Base-by-base conservation (phyloP, 495 filamentous ascomycete species). In the Stereocaulon alpinum region DNA sequence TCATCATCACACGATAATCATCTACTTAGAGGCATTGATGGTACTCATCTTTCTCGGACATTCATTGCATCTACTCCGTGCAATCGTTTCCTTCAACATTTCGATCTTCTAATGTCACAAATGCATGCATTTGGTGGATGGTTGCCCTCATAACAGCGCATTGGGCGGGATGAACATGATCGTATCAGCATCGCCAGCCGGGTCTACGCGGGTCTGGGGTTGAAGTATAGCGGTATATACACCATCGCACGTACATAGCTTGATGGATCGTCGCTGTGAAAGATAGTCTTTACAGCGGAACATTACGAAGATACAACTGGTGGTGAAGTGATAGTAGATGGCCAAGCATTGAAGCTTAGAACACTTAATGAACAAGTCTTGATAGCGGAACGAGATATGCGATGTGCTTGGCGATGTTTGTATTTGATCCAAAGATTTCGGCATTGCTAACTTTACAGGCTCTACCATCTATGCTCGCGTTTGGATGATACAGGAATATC, bases 1-100 rank as follows among this genome's bases (percentile, higher is more conserved):
- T 96, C 55, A 85, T 98, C 66, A 87, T 96, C 65, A 83, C 85
- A 41, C 83, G 79, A 74, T 84, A 77, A 76, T 9, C 27, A 41
- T 32, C 29, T 15, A 43, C 20, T 15, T 18, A 34, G 9, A 59
- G 37, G 37, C 15, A 51, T 30, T 51, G 47, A 44, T 40, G 24
- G 40, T 18, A 9, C 18, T 41, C 22, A 30, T 4, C 29, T 41
- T 59, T 6, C 40, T 42, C 40, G 24, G 34, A 37, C 44, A 43
- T 51, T 7, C 18, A 32, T 49, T 47, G 42, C 40, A 50, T 51
- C 3, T 9, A 12, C 34, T 40, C 49, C 24, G 40, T 42, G 29
- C 45, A 11, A 40, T 30, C 20, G 17, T 34, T 41, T 58, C 56
- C 22, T 11, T 27, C 29, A 37, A 18, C 49, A 18, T n/a, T 22